Conservation (phyloP, 768 basidiomycete genomes). For the Pilatotrama ljubarskyi region DNA sequence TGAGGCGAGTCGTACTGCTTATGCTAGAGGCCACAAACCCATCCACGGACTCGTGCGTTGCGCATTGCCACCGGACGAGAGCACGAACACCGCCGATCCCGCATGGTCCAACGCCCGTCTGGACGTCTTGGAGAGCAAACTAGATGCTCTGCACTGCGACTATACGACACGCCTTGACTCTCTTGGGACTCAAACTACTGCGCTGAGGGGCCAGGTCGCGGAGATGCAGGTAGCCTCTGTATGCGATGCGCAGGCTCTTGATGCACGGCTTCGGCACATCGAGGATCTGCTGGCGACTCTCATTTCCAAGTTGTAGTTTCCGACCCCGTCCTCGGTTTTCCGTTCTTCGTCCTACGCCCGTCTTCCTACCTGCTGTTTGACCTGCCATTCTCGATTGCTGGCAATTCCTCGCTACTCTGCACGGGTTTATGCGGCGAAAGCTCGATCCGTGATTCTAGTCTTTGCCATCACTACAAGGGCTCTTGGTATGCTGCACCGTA, state of each 20-base stretch:
- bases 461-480: no score
- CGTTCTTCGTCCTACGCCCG: not conserved
- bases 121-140: conserved; percentile 3
- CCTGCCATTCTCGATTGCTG: no score
- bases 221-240: not conserved
- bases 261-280: not conserved
- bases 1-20: not conserved
- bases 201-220: not conserved
- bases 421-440: no score
- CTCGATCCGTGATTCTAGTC: no score
- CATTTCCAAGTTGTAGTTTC: not conserved
- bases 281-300: not conserved
- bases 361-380: not conserved
- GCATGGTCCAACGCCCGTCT: conserved; percentile 6
- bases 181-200: not conserved
- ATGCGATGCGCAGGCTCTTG: not conserved
- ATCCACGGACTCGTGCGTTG: conserved; percentile 11
- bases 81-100: not conserved
- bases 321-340: no score
- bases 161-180: conserved; percentile 7
- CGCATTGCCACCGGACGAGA: conserved; percentile 3
- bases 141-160: not conserved
- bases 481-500: no score
- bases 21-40: conserved; percentile 7
- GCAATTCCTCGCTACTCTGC: no score